These are phyloP conservation scores for Hortiboletus rubellus DNA, from an alignment of 1,284 basidiomycete species.

Conservation along the genomic window DNA sequence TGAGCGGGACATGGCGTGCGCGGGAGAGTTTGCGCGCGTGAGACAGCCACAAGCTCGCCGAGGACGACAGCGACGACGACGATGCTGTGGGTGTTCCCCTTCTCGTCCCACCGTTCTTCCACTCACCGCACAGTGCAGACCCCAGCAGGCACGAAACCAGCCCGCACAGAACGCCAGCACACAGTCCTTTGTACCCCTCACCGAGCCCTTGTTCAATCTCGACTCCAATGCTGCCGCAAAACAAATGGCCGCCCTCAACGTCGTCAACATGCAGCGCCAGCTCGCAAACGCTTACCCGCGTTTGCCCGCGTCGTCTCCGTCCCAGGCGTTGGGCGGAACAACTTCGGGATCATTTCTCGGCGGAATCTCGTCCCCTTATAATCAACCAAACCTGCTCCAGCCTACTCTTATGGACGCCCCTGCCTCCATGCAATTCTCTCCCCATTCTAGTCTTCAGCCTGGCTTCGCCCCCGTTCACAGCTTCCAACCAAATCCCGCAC, in stretches of 20 bases:
- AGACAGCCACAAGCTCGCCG: conserved; percentile 23
- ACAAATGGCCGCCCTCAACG: conserved; percentile 74
- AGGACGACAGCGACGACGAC: conserved; percentile 16
- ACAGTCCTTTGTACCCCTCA: conserved; percentile 19
- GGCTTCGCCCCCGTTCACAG: conserved; percentile 26
- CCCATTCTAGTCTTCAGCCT: conserved; percentile 33
- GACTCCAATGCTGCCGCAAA: conserved; percentile 62
- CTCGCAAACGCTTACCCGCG: conserved; percentile 48
- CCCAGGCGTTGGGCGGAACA: conserved; percentile 51
- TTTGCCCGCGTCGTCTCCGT: conserved; percentile 34
- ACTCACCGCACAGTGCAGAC: conserved; percentile 22
- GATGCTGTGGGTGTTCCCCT: conserved; percentile 39
- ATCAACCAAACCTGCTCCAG: conserved; percentile 44
- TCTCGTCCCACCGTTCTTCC: not conserved
- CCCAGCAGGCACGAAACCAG: conserved; percentile 40
- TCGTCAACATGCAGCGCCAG: conserved; percentile 60
- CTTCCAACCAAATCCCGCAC: conserved; percentile 38
- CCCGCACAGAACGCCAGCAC: conserved; percentile 18
- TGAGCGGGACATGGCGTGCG: conserved; percentile 45
- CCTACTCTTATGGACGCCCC: conserved; percentile 30
- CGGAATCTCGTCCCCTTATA: conserved; percentile 48
- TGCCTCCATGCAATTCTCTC: conserved; percentile 30
- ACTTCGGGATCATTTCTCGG: conserved; percentile 65
- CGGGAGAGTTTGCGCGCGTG: conserved; percentile 16
- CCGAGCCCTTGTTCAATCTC: conserved; percentile 42